Evolutionary conservation across 352 stramenopile species (phyloP), one percentile per base, ranked within the genome.

Genomic region (Thalassiosira sp.): DNA sequence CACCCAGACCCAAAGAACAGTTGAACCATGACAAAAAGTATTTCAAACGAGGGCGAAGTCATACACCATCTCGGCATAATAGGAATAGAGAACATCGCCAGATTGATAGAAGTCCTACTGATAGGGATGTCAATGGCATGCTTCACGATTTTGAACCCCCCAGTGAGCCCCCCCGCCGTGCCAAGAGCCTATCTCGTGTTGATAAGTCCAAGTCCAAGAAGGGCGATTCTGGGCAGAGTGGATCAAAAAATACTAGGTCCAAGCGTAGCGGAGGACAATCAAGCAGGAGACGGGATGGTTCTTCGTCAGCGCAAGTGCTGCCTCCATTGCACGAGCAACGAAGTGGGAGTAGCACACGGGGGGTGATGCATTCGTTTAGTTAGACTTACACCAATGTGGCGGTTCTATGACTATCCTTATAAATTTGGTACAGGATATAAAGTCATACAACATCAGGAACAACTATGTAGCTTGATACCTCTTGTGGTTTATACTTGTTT

Each of bases 31-130:
- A 5, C 48, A 37, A 69, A 28, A 20, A 27, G n/a, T 71, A 82
- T 16, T 76, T 74, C 53, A 82, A 76, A 70, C 72, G 72, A 25
- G 72, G 72, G 37, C 42, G 72, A 31, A 75, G 63, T 51, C 66
- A 81, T 45, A 81, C 72, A 27, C 72, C 54, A 25, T 63, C 51
- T 31, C 48, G 64, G 16, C 18, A 68, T 20, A 70, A 51, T 20
- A 51, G 68, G 45, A 71, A 42, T 43, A 66, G 49, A 54, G 53
- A 62, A 0, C 20, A 42, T 28, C 10, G 27, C n/a, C 22, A 37
- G 15, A 15, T 28, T 37, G 20, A 56, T 54, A 65, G n/a, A n/a
- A n/a, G 40, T 27, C 69, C 54, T 8, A 66, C 22, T 33, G 24
- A 61, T 3, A 52, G 28, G 28, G 62, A 69, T 10, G n/a, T 46